Evolutionary conservation across 73 alveolate species (phyloP).

Genomic region (Durusdinium trenchii): DNA sequence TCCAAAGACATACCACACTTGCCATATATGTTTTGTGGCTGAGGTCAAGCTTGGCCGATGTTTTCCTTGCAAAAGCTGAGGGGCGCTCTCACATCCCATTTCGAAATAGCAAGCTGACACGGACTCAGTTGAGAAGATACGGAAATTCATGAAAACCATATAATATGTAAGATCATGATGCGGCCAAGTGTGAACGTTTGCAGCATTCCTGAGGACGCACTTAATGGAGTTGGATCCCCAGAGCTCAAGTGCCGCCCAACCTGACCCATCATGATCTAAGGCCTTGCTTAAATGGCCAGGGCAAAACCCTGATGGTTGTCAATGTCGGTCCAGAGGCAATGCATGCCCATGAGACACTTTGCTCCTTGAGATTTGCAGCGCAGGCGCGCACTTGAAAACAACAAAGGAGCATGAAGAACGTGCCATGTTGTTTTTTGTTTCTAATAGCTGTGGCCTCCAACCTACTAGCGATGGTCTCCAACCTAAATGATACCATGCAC

Average conservation of each 20-base stretch:
- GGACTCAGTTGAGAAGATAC: neutral
- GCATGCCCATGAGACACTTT: conserved; percentile 74
- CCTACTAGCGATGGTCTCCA: too few species aligned
- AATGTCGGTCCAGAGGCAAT: conserved; percentile 86
- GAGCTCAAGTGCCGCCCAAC: neutral
- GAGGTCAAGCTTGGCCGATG: conserved; percentile 97
- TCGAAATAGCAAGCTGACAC: conserved; percentile 97
- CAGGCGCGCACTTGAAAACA: too few species aligned
- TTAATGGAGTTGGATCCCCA: conserved; percentile 53
- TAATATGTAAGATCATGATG: neutral
- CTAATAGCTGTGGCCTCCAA: too few species aligned
- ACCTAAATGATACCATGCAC: too few species aligned
- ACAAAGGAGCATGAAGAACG: too few species aligned
- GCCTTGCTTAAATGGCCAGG: conserved; percentile 97
- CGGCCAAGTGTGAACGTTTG: too few species aligned
- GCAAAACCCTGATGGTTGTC: conserved; percentile 98
- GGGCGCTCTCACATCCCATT: conserved; percentile 97
- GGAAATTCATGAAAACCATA: neutral
- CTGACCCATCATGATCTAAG: conserved; percentile 31
- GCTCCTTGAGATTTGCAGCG: conserved; percentile 89
- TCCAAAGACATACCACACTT: neutral
- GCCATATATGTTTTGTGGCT: neutral
- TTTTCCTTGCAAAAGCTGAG: conserved; percentile 97
- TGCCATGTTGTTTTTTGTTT: too few species aligned
- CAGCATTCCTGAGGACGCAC: conserved; percentile 44